Conservation (phyloP, 192 early-diverging fungal species). For the Backusella circina region DNA sequence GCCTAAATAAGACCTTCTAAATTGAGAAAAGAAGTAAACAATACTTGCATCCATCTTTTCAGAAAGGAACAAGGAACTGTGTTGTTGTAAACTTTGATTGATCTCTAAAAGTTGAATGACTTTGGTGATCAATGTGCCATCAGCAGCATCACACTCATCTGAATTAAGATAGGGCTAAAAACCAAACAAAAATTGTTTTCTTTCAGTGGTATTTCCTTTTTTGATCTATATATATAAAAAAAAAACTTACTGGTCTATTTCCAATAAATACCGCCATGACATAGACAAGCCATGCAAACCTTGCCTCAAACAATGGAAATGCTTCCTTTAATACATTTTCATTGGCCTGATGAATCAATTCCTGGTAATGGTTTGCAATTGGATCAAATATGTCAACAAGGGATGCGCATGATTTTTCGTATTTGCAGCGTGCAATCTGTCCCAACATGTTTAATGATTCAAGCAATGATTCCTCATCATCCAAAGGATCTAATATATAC, state of each 20-base stretch:
- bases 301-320: conserved; percentile 49
- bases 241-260: conserved; percentile 53
- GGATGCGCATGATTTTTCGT: conserved; percentile 52
- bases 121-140: conserved; percentile 70
- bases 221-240: too few species aligned
- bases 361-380: conserved; percentile 58
- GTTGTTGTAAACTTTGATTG: conserved; percentile 49
- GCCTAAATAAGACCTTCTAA: conserved; percentile 78
- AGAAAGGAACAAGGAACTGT: conserved; percentile 40
- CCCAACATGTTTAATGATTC: conserved; percentile 68
- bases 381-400: conserved; percentile 53
- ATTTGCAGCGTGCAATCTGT: conserved; percentile 63
- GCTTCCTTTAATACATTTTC: conserved; percentile 41
- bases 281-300: conserved; percentile 82
- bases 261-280: conserved; percentile 66
- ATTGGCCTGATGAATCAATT: conserved; percentile 13
- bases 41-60: conserved; percentile 73
- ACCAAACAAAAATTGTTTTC: too few species aligned
- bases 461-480: conserved; percentile 65
- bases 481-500: conserved; percentile 47
- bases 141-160: conserved; percentile 70
- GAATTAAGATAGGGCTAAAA: conserved; percentile 61
- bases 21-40: conserved; percentile 68
- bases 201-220: too few species aligned
- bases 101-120: conserved; percentile 70